phyloP scores from a whole-genome alignment of 495 filamentous ascomycete genomes.

The Pseudomonodictys pantanalensis region DNA sequence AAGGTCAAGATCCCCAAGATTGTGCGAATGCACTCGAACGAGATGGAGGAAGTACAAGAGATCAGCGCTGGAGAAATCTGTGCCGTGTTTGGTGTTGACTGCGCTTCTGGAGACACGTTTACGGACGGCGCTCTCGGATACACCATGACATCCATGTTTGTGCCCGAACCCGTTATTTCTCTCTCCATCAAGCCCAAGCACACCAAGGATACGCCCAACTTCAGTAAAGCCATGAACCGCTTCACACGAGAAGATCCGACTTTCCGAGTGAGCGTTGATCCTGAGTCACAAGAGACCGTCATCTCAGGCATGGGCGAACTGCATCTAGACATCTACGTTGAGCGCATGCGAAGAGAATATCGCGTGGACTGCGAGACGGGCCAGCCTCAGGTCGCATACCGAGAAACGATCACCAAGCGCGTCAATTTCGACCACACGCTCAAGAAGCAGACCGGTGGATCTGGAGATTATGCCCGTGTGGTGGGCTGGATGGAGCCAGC shows the following conservation, averaged over 20 bases:
- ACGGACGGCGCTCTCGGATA: slow-evolving; percentile 93
- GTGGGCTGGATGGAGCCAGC: slow-evolving; percentile 91
- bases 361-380: slow-evolving; percentile 92
- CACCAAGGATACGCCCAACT: slow-evolving; percentile 87
- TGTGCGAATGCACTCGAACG: slow-evolving; percentile 99
- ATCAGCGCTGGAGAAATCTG: slow-evolving; percentile 97
- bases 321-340: slow-evolving; percentile 95
- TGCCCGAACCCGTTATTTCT: slow-evolving; percentile 96
- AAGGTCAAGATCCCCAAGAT: slow-evolving; percentile 97
- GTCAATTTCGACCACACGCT: slow-evolving; percentile 89
- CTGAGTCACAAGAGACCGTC: slow-evolving; percentile 89
- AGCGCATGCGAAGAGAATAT: slow-evolving; percentile 98
- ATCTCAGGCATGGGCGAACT: slow-evolving; percentile 99
- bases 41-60: slow-evolving; percentile 94
- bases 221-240: slow-evolving; percentile 97
- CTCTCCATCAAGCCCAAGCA: slow-evolving; percentile 96
- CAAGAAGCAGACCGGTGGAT: slow-evolving; percentile 94
- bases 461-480: slow-evolving; percentile 94
- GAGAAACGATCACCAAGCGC: slow-evolving; percentile 79
- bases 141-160: slow-evolving; percentile 97
- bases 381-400: slow-evolving; percentile 94
- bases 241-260: slow-evolving; percentile 99
- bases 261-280: slow-evolving; percentile 89
- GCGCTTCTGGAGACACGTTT: slow-evolving; percentile 97
- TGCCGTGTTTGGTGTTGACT: slow-evolving; percentile 97